Base-by-base conservation (phyloP, 2,329 filamentous ascomycete species). In the Diaporthe sp. region DNA sequence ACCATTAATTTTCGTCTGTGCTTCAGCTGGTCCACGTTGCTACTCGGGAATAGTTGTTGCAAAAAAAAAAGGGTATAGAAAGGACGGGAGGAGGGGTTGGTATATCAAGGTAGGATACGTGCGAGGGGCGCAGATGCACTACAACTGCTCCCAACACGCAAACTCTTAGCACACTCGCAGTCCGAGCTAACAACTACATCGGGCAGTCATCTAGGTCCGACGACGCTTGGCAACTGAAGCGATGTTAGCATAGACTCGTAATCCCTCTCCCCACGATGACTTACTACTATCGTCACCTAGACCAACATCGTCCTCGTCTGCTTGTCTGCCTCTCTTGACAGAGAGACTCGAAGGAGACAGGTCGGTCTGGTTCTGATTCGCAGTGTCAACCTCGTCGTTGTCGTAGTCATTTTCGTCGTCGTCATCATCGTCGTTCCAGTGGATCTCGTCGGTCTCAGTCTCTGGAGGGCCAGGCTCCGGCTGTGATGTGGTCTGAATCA, bases 181-280 rank as follows among this genome's bases (percentile, higher is more conserved):
- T 15, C 37, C 75, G 53, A 79, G 72, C 28, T 71, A 37, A 31
- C 28, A 51, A 39, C 42, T 53, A 46, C 25, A 37, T 22, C 9
- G 44, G 25, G 39, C 34, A 53, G 78, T 78, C 34, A 76, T 78
- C 34, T 77, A 80, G 74, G 83, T 85, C 75, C 89, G 88, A 80
- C 85, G 86, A 79, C 89, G 89, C 84, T 90, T 91, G 82, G 84
- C 81, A 81, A 89, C 89, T 84, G 79, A 75, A 53, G 77, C 76
- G 19, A 77, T 72, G 79, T 87, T 80, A 86, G 84, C 71, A 77
- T 17, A 22, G 22, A 10, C n/a, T 44, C 39, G 28, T 53, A 13
- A 19, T 10, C 44, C 7, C 22, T 17, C 34, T 15, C 9, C 25
- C 9, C 37, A 37, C 4, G 4, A 25, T 4, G 68, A 76, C 78